phyloP scores from a whole-genome alignment of 176 grass and related monocot genomes.

The Luzula sylvatica region DNA sequence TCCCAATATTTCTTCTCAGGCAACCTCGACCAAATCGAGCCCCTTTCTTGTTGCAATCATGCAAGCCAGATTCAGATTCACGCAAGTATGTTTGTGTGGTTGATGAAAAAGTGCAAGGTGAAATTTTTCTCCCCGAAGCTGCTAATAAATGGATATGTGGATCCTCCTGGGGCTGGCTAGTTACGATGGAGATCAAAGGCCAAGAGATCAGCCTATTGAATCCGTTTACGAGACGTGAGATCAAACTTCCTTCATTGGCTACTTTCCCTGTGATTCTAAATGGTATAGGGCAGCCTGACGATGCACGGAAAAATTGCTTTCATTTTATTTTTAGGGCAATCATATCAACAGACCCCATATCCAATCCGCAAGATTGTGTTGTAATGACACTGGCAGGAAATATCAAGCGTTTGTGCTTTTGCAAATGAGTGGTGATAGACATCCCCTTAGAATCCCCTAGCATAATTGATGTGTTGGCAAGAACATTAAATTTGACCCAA shows the following conservation, averaged over 20 bases:
- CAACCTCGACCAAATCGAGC: neutral
- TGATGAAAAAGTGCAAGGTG: neutral
- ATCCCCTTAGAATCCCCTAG: no score
- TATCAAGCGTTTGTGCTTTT: conserved; percentile 10
- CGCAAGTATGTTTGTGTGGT: neutral
- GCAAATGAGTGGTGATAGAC: no score
- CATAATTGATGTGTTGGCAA: no score
- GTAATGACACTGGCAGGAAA: conserved; percentile 4
- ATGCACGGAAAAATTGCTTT: neutral
- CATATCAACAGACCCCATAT: conserved; percentile 2
- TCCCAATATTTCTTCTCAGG: neutral
- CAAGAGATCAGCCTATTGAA: conserved; percentile 13
- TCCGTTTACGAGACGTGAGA: conserved; percentile 22
- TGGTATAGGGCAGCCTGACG: neutral
- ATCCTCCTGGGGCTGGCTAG: conserved; percentile 16
- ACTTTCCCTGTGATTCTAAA: neutral
- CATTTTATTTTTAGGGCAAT: neutral
- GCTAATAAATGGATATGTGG: conserved; percentile 24
- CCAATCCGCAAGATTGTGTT: neutral
- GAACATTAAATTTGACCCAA: no score
- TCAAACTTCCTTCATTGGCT: conserved; percentile 17
- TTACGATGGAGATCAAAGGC: neutral
- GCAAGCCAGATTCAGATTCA: neutral
- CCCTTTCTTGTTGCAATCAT: neutral
- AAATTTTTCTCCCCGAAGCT: conserved; percentile 13